phyloP scores from a whole-genome alignment of 2,329 filamentous ascomycete species.

The Pochonia chlamydosporia region DNA sequence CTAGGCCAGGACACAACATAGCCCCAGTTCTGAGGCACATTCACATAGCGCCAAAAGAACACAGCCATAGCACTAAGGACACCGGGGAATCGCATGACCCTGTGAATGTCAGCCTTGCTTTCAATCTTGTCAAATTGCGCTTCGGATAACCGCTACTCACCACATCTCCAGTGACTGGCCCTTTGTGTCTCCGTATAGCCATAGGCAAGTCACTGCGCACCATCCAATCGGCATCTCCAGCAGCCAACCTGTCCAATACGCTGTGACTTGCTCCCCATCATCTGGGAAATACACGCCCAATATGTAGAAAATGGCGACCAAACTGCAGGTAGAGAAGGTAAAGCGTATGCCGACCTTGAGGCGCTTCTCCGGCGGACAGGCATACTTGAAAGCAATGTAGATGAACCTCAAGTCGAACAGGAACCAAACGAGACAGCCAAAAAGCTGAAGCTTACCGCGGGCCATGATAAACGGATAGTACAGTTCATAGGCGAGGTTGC shows the following conservation, averaged over 20 bases:
- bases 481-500: slow-evolving; percentile 7
- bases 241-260: slow-evolving; percentile 7
- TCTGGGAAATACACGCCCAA: slow-evolving; percentile 2
- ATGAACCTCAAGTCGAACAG: slow-evolving; percentile 4
- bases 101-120: neutral
- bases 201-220: neutral
- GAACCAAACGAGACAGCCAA: slow-evolving; percentile 6
- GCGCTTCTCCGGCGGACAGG: neutral
- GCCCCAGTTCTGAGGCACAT: slow-evolving; percentile 7
- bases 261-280: slow-evolving; percentile 6
- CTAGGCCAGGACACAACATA: slow-evolving; percentile 7
- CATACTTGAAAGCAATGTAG: slow-evolving; percentile 3
- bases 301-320: neutral
- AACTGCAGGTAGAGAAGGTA: neutral
- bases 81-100: slow-evolving; percentile 1
- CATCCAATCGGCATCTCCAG: slow-evolving; percentile 5
- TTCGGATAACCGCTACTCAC: slow-evolving; percentile 5
- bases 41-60: slow-evolving; percentile 7
- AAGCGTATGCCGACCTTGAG: neutral
- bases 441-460: neutral
- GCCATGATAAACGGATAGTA: slow-evolving; percentile 6
- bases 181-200: neutral
- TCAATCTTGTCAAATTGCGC: too few species aligned
- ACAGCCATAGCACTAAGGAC: slow-evolving; percentile 3
- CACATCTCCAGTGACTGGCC: slow-evolving; percentile 6